Evolutionary conservation across 306 rosid genomes (phyloP).

Genomic region (Lupinus albus): DNA sequence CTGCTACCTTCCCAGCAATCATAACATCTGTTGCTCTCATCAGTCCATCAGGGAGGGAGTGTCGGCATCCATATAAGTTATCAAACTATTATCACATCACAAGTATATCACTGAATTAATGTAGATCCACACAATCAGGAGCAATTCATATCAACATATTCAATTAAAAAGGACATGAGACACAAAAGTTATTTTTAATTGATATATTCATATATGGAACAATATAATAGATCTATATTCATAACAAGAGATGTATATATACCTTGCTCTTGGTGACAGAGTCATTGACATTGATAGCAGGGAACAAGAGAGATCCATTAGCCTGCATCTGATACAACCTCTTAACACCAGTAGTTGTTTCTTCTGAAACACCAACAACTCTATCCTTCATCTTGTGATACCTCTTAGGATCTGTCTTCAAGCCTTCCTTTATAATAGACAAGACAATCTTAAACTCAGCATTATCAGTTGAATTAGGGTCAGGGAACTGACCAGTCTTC

Average conservation of each 20-base stretch:
- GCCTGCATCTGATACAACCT: slow-evolving; percentile 93
- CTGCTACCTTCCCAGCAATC: slow-evolving; percentile 95
- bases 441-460: slow-evolving; percentile 84
- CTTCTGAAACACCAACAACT: slow-evolving; percentile 90
- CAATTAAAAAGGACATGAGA: too few species aligned
- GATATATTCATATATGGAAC: too few species aligned
- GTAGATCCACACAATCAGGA: too few species aligned
- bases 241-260: background rate
- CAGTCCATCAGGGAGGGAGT: slow-evolving; percentile 95
- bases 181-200: too few species aligned
- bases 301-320: slow-evolving; percentile 73
- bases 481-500: slow-evolving; percentile 64
- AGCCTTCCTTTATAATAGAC: slow-evolving; percentile 68
- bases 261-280: slow-evolving; percentile 99
- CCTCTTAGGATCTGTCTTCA: slow-evolving; percentile 82
- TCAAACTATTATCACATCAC: slow-evolving; percentile 81
- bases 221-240: too few species aligned
- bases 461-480: slow-evolving; percentile 75
- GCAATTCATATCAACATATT: background rate
- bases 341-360: slow-evolving; percentile 99
- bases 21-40: slow-evolving; percentile 98
- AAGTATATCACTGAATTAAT: too few species aligned
- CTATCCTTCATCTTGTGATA: slow-evolving; percentile 90
- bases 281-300: slow-evolving; percentile 95
- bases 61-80: slow-evolving; percentile 98